phyloP scores from a whole-genome alignment of 257 asterid species.

The Anisodus acutangulus region DNA sequence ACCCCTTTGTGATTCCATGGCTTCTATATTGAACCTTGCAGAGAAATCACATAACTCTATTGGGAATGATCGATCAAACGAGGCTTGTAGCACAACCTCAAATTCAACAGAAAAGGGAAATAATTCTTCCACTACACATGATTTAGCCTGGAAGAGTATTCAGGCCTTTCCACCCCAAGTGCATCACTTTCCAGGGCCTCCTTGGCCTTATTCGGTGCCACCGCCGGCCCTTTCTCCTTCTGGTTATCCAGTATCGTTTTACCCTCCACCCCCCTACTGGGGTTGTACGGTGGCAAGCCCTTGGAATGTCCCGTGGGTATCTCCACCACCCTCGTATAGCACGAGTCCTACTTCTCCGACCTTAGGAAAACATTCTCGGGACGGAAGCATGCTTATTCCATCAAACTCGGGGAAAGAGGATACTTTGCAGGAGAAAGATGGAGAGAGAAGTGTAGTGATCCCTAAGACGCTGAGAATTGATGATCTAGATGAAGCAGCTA shows the following conservation, averaged over 20 bases:
- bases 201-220: constrained; percentile 45
- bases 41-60: constrained; percentile 36
- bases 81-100: constrained; percentile 34
- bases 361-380: constrained; percentile 66
- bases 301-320: constrained; percentile 41
- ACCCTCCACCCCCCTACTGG: constrained; percentile 59
- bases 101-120: constrained; percentile 34
- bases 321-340: constrained; percentile 37
- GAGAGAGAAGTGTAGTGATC: constrained; percentile 38
- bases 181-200: constrained; percentile 36
- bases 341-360: constrained; percentile 36
- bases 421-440: constrained; percentile 22
- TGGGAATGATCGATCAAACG: constrained; percentile 32
- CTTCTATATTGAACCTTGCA: constrained; percentile 26
- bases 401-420: constrained; percentile 33
- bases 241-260: constrained; percentile 53
- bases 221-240: constrained; percentile 42
- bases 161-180: constrained; percentile 40
- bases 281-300: constrained; percentile 45
- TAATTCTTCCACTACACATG: constrained; percentile 23
- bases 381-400: constrained; percentile 35
- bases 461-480: constrained; percentile 64
- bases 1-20: constrained; percentile 27
- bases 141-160: constrained; percentile 32
- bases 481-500: constrained; percentile 67